Conservation (phyloP, 768 basidiomycete species). For the Tylopilus plumbeoviolaceoides region DNA sequence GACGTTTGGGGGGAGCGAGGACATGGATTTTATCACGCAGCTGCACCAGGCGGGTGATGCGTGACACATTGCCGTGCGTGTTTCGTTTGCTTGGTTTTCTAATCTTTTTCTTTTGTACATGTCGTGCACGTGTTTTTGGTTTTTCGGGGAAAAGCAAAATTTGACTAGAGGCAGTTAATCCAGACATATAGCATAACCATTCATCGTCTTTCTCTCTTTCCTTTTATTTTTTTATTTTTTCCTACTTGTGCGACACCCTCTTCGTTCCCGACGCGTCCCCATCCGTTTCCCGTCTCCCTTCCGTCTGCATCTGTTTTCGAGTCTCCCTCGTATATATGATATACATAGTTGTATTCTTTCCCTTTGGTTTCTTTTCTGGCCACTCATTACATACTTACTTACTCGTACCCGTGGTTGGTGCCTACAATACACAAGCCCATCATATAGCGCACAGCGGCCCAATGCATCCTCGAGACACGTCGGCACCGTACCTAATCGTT, state of each 20-base stretch:
- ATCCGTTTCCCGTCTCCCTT: not conserved
- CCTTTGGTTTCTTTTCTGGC: not conserved
- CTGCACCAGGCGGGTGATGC: slow-evolving; percentile 8
- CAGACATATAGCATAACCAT: slow-evolving; percentile 17
- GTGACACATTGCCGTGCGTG: slow-evolving; percentile 1
- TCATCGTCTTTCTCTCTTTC: not conserved
- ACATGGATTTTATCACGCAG: slow-evolving; percentile 17
- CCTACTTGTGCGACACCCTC: slow-evolving; percentile 12
- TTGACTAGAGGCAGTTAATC: slow-evolving; percentile 5
- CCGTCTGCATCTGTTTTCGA: not conserved
- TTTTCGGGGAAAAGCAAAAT: too few species aligned
- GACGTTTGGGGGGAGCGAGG: slow-evolving; percentile 28
- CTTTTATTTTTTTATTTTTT: not conserved
- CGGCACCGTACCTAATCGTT: not conserved
- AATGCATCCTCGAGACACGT: too few species aligned
- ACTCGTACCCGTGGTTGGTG: not conserved
- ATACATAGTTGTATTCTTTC: slow-evolving; percentile 19
- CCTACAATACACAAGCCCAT: not conserved
- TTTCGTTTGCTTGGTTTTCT: not conserved
- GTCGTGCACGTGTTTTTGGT: too few species aligned
- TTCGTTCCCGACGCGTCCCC: not conserved
- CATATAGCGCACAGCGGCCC: too few species aligned
- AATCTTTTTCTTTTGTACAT: not conserved
- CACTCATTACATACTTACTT: too few species aligned
- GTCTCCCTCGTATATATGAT: slow-evolving; percentile 8